Conservation (phyloP, 306 rosid species). For the Alnus glutinosa region DNA sequence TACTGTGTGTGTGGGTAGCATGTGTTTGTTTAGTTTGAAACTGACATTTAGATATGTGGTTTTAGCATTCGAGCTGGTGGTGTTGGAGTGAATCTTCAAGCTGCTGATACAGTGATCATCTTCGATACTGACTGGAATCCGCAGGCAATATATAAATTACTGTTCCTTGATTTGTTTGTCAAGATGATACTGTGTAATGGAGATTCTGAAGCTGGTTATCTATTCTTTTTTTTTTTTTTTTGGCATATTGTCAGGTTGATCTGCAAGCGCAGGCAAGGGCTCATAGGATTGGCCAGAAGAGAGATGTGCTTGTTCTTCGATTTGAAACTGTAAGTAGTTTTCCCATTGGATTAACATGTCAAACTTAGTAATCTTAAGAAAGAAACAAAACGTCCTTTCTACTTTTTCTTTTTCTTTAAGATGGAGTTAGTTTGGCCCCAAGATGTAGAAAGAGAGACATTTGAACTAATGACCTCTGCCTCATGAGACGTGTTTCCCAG, state of each 20-base stretch:
- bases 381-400: not conserved
- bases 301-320: constrained; percentile 97
- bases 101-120: constrained; percentile 97
- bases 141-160: constrained; percentile 59
- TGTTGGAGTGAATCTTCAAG: constrained; percentile 99
- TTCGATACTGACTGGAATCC: constrained; percentile 99
- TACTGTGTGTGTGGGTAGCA: not conserved
- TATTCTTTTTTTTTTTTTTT: constrained; percentile 18
- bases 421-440: not conserved
- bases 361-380: not conserved
- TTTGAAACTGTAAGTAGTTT: constrained; percentile 84
- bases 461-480: not conserved
- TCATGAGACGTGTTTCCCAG: not conserved
- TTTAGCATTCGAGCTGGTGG: constrained; percentile 98
- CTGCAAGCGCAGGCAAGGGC: constrained; percentile 99
- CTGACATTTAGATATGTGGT: constrained; percentile 31
- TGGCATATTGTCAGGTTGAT: constrained; percentile 75
- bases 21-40: not conserved
- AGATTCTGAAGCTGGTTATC: constrained; percentile 22
- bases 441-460: not conserved
- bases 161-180: constrained; percentile 15
- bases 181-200: constrained; percentile 3
- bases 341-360: constrained; percentile 17
- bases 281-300: constrained; percentile 99
- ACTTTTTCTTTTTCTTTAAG: not conserved